Evolutionary conservation across 208 protist genomes (phyloP), one percentile per base, ranked within the genome.

Genomic region (Leishmania mexicana): DNA sequence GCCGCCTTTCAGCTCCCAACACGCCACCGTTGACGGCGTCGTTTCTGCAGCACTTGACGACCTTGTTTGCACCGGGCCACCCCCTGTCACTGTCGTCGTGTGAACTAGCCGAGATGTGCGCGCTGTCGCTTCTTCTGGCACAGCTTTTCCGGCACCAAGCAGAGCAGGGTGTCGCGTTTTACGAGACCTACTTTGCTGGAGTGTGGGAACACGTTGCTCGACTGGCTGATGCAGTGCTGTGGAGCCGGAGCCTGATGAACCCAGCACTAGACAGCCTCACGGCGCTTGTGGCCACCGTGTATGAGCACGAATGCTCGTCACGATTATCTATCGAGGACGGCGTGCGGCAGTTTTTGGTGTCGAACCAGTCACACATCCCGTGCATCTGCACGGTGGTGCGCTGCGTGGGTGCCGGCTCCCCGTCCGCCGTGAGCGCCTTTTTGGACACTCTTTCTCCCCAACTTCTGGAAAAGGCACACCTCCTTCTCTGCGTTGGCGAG

Each of bases 401-500:
- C 72, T 79, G 80, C 54, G 72, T 83, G 58, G 54, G 58, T 76
- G 54, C 74, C 75, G 64, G 57, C n/a, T 71, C 62, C 28, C 45
- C 62, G 28, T 53, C 76, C 11, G 47, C 75, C 1, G 62, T 75
- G 8, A 68, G 79, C 58, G 40, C 81, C 53, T 88, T 88, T 51
- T 54, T 87, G 57, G 62, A 21, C 17, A 67, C 19, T 24, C 60
- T 87, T 42, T 35, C 53, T 10, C 38, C 60, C n/a, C 79, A 77
- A 49, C 74, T 79, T 13, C 13, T 65, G 3, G 73, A 65, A 51
- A 67, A 42, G 51, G 71, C 60, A 3, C 64, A 84, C 24, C 57
- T 87, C 42, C 65, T 84, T 31, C 78, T 87, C 35, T 87, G 79
- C 75, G 60, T 90, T 2, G 91, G 91, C 6, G 89, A 85, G 80